These are phyloP conservation scores for Ceratocystis variospora DNA, from an alignment of 2,329 filamentous ascomycete genomes.

Conservation along the genomic window DNA sequence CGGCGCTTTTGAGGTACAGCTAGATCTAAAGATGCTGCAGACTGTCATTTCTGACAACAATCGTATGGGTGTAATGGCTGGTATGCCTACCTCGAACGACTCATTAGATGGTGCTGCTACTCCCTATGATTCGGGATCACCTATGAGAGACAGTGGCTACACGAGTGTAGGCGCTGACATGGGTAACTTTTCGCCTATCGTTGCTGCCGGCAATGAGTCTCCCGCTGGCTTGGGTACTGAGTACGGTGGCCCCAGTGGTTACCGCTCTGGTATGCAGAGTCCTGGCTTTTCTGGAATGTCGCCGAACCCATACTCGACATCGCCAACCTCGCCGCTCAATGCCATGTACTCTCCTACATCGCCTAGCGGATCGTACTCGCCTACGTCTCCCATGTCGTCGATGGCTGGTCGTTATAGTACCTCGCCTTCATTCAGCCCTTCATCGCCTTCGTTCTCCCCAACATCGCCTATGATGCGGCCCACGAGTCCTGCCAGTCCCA, in stretches of 20 bases:
- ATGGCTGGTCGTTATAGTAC: slow-evolving; percentile 39
- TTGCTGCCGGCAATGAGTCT: slow-evolving; percentile 57
- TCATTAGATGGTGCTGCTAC: slow-evolving; percentile 75
- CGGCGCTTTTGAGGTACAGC: slow-evolving; percentile 82
- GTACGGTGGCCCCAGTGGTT: slow-evolving; percentile 41
- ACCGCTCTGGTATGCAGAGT: slow-evolving; percentile 41
- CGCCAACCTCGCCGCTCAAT: slow-evolving; percentile 45
- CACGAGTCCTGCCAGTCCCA: slow-evolving; percentile 42
- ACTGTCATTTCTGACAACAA: slow-evolving; percentile 90
- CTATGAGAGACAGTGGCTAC: slow-evolving; percentile 58
- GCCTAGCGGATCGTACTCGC: slow-evolving; percentile 59
- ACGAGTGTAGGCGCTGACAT: slow-evolving; percentile 46
- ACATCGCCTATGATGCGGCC: slow-evolving; percentile 46
- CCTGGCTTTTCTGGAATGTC: slow-evolving; percentile 43
- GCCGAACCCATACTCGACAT: slow-evolving; percentile 64
- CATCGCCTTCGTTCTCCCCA: slow-evolving; percentile 50
- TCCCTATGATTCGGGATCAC: slow-evolving; percentile 81
- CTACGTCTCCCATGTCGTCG: slow-evolving; percentile 55
- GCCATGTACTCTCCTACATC: slow-evolving; percentile 62
- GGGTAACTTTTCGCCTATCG: slow-evolving; percentile 64
- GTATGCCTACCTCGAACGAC: slow-evolving; percentile 61
- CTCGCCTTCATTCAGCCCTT: slow-evolving; percentile 50
- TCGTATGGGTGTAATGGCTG: slow-evolving; percentile 66
- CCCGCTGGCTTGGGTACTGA: slow-evolving; percentile 52
- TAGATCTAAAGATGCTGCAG: slow-evolving; percentile 91